Conservation (phyloP, 2,329 filamentous ascomycete species). For the Neonectria faginata region DNA sequence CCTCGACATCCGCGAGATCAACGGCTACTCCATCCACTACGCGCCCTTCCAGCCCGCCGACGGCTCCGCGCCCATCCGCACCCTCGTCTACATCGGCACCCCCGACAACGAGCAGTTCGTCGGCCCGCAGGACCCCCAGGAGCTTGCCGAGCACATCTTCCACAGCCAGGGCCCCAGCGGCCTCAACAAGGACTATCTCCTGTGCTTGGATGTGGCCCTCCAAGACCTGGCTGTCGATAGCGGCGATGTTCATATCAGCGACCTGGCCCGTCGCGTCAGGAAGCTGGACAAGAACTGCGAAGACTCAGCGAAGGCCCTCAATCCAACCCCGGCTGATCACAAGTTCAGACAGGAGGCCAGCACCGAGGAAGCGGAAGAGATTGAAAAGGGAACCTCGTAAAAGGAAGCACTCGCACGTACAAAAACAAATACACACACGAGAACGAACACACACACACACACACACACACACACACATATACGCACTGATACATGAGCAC, state of each 20-base stretch:
- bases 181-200: conserved; percentile 89
- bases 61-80: conserved; percentile 56
- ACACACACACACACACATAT: conserved; percentile 20
- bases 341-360: conserved; percentile 42
- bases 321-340: conserved; percentile 25
- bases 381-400: conserved; percentile 39
- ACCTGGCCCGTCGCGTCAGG: conserved; percentile 80
- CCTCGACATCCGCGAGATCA: conserved; percentile 96
- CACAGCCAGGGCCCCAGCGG: conserved; percentile 85
- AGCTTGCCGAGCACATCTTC: conserved; percentile 84
- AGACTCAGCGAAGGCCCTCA: conserved; percentile 26
- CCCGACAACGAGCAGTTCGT: conserved; percentile 94
- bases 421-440: not conserved
- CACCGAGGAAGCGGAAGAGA: conserved; percentile 48
- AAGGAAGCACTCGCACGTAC: conserved; percentile 17
- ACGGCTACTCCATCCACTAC: conserved; percentile 95
- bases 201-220: conserved; percentile 81
- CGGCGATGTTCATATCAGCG: conserved; percentile 84
- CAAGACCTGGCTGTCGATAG: conserved; percentile 79
- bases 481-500: conserved; percentile 4
- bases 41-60: conserved; percentile 78
- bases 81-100: conserved; percentile 92
- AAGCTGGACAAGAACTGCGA: conserved; percentile 58
- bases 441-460: conserved; percentile 17
- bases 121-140: conserved; percentile 81